phyloP scores from a whole-genome alignment of 2,329 filamentous ascomycete species.

The Cryphonectria naterciae region DNA sequence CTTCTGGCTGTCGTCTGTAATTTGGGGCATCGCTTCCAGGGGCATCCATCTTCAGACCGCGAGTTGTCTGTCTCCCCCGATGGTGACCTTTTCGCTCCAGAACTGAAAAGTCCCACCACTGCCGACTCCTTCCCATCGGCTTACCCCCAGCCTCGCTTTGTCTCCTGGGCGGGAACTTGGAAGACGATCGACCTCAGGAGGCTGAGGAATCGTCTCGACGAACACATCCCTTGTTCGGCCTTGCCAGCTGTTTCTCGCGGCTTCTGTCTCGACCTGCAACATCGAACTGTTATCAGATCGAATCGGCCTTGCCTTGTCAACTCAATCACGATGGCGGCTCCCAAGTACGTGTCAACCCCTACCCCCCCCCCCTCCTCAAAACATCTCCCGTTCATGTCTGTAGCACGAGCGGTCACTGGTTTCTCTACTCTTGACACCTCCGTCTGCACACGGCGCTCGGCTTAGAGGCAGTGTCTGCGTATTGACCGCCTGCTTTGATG shows the following conservation, averaged over 20 bases:
- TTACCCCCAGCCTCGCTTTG: not conserved
- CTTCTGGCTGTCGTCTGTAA: not conserved
- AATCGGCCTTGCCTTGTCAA: not conserved
- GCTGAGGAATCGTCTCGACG: not conserved
- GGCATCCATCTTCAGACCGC: not conserved
- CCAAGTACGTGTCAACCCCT: constrained; percentile 12
- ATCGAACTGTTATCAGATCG: not conserved
- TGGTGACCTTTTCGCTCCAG: constrained; percentile 3
- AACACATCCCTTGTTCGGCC: constrained; percentile 1
- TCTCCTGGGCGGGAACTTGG: not conserved
- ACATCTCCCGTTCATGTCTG: not conserved
- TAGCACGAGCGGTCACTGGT: not conserved
- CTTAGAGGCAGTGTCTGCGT: constrained; percentile 12
- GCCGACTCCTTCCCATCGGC: not conserved
- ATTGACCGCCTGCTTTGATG: constrained; percentile 4
- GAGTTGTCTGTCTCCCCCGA: constrained; percentile 7
- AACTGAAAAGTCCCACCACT: not conserved
- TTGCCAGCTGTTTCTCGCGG: not conserved
- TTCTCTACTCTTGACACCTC: not conserved
- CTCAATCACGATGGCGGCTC: constrained; percentile 18
- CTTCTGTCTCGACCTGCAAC: not conserved
- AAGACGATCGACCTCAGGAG: constrained; percentile 3
- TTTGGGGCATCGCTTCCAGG: not conserved
- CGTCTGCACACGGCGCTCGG: not conserved
- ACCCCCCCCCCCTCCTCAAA: no score